A percentile compares a stretch with the other conserved stretches of the same genome.
Conservation (phyloP, 176 grass and related monocot genomes). For the Carex kokanica region DNA sequence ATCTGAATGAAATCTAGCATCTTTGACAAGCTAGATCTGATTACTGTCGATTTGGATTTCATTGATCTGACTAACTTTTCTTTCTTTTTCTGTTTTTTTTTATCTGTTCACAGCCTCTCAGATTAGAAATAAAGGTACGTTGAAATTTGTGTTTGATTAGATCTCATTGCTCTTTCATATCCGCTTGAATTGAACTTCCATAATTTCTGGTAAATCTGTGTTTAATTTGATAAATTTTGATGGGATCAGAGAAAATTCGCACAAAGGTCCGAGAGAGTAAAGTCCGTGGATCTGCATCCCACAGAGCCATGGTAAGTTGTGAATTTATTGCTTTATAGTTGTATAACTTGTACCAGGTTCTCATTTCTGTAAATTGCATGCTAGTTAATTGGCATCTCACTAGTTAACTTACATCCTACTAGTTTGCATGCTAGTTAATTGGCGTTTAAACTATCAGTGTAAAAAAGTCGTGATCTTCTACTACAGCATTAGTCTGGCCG, state of each 20-base stretch:
- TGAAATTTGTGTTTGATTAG: slow-evolving; percentile 27
- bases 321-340: slow-evolving; percentile 12
- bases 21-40: slow-evolving; percentile 56
- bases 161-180: slow-evolving; percentile 19
- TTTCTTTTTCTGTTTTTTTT: slow-evolving; percentile 31
- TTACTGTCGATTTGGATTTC: slow-evolving; percentile 29
- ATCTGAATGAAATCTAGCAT: neutral
- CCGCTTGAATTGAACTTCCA: slow-evolving; percentile 2
- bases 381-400: neutral
- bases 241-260: slow-evolving; percentile 86
- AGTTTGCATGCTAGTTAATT: neutral
- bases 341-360: neutral
- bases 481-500: neutral
- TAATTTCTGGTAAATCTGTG: slow-evolving; percentile 18
- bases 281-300: slow-evolving; percentile 98
- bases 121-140: slow-evolving; percentile 99
- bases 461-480: neutral
- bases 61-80: slow-evolving; percentile 16
- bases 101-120: slow-evolving; percentile 68
- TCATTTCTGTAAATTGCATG: neutral
- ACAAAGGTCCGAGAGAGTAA: slow-evolving; percentile 89
- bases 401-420: neutral
- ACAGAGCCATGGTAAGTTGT: slow-evolving; percentile 87
- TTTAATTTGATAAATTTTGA: slow-evolving; percentile 28
- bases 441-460: neutral